Evolutionary conservation across 1,284 basidiomycete species (phyloP), one percentile per base, ranked within the genome.

Genomic region (Moesziomyces antarcticus): DNA sequence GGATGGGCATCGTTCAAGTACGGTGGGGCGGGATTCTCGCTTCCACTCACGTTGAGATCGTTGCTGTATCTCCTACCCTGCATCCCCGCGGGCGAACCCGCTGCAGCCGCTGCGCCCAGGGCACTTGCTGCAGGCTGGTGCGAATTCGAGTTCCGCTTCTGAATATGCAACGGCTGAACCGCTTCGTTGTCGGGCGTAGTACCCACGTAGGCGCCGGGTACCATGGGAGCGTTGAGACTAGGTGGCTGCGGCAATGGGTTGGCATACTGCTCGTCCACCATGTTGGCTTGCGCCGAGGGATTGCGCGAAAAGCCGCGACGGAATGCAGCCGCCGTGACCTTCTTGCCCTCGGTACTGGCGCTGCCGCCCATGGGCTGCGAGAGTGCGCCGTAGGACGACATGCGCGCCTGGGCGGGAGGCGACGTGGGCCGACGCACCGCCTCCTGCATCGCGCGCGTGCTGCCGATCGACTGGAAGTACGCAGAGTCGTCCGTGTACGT

Each of bases 251-350:
- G 69, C 8, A 73, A 21, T 0, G 70, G 59, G 21, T 73, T 59
- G 2, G 49, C 35, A 44, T 41, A 56, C 6, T 35, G 42, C 14
- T 45, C 46, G 14, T 59, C 68, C 11, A 21, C 43, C 63, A 73
- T 59, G 51, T 57, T 58, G 27, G 56, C 58, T 44, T 78, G 73
- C 0, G 47, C 43, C 5, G 73, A 74, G 1, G 79, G 71, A 16
- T 65, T 62, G 37, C 78, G 71, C 13, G 53, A 63, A 41, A 81
- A 80, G 2, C 79, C 79, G 18, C 73, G 64, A 7, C 78, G 60
- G 73, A 81, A 81, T 0, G 79, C 79, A 1, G 79, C 79, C 3
- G 79, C 79, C 1, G 76, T 79, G 9, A 80, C 76, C 50, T 81
- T 81, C n/a, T 78, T 72, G 21, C 79, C 79, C 18, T 68, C 76